Evolutionary conservation across 208 protist species (phyloP).

Genomic region (Tetramitus jugosus): DNA sequence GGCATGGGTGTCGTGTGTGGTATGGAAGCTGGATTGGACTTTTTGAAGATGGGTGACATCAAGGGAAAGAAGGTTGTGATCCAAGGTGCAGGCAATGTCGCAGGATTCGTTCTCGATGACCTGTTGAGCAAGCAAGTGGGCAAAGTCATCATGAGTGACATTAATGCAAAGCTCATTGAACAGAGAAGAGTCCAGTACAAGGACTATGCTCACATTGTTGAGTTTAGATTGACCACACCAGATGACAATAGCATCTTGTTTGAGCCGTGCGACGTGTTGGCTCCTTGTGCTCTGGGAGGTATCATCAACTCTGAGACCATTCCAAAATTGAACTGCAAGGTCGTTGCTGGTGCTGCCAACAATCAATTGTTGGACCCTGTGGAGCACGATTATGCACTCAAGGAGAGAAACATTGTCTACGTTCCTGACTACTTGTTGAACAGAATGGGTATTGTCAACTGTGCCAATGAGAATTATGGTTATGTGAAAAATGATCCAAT

Average conservation of each 20-base stretch:
- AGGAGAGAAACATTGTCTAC: background rate
- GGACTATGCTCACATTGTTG: background rate
- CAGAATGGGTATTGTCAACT: constrained; percentile 19
- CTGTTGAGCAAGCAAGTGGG: background rate
- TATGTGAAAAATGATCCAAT: background rate
- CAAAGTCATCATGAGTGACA: background rate
- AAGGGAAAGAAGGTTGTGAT: background rate
- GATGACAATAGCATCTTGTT: background rate
- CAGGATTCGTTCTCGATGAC: background rate
- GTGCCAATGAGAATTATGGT: constrained; percentile 7
- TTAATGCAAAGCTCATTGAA: background rate
- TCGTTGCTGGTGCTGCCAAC: constrained; percentile 11
- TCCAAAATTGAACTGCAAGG: background rate
- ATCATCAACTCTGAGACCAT: background rate
- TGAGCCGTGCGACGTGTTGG: background rate
- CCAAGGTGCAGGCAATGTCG: constrained; percentile 11
- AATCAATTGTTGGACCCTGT: constrained; percentile 4
- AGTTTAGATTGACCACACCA: background rate
- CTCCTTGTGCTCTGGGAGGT: background rate
- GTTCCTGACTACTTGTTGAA: constrained; percentile 9
- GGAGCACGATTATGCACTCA: background rate
- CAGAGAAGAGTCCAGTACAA: background rate
- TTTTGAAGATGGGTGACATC: background rate
- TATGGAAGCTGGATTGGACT: background rate
- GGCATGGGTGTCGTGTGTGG: background rate